Conservation (phyloP, 164 flowering plant genomes). For the Magnolia sinica region DNA sequence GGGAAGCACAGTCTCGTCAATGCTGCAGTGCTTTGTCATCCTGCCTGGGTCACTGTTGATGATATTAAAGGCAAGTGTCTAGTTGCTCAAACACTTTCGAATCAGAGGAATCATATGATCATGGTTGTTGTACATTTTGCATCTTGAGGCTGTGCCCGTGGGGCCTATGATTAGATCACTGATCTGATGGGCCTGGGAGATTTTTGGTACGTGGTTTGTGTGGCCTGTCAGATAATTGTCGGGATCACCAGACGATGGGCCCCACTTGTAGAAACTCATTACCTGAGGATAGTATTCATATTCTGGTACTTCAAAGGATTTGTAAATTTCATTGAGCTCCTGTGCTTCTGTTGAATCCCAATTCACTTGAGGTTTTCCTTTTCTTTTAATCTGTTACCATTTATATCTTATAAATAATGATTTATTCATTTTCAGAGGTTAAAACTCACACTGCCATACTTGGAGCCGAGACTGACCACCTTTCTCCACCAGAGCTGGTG, state of each 20-base stretch:
- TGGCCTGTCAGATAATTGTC: background rate
- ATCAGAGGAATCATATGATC: background rate
- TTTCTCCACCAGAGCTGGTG: conserved; percentile 64
- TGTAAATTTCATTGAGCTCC: background rate
- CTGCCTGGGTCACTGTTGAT: background rate
- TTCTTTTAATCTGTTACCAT: background rate
- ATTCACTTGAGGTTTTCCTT: too few species aligned
- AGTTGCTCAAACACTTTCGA: background rate
- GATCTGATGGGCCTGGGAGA: too few species aligned
- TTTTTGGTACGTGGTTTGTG: background rate
- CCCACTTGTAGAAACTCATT: background rate
- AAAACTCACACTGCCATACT: conserved; percentile 58
- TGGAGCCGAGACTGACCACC: conserved; percentile 69
- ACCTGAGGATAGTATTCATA: background rate
- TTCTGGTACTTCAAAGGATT: background rate
- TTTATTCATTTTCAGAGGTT: conserved; percentile 39
- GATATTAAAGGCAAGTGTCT: conserved; percentile 2
- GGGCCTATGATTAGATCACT: background rate
- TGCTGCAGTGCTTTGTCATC: conserved; percentile 47
- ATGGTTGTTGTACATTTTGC: background rate
- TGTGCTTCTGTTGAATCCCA: background rate
- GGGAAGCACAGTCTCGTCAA: conserved; percentile 46
- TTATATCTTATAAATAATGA: background rate
- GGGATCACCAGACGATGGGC: background rate
- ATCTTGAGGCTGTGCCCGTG: background rate